Evolutionary conservation across 208 protist species (phyloP).

Genomic region (Leptomonas seymouri): DNA sequence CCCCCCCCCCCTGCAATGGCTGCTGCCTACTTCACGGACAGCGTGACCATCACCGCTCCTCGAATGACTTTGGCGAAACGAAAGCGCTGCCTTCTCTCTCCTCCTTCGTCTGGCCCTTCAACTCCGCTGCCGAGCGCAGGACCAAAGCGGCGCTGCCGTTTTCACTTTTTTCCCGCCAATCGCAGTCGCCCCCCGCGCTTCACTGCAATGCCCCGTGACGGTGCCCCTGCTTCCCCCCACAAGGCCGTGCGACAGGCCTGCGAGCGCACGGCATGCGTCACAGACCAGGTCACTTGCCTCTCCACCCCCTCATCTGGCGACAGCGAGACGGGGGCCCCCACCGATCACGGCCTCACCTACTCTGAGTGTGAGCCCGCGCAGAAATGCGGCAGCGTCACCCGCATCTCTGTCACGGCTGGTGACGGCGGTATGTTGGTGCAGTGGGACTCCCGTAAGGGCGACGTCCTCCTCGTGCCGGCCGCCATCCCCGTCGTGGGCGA

Average conservation of each 20-base stretch:
- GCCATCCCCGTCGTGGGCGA: not conserved
- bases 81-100: no score
- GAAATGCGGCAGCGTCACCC: not conserved
- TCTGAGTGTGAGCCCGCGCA: not conserved
- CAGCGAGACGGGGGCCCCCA: not conserved
- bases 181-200: no score
- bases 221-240: not conserved
- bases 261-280: not conserved
- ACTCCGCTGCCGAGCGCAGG: no score
- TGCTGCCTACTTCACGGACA: no score
- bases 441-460: not conserved
- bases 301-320: not conserved
- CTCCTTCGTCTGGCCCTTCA: no score
- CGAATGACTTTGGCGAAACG: no score
- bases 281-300: not conserved
- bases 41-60: no score
- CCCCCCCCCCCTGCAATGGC: no score
- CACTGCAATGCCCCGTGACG: not conserved
- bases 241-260: not conserved
- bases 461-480: not conserved
- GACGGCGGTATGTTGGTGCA: constrained; percentile 6
- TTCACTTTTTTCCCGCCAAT: no score
- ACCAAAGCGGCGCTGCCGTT: no score
- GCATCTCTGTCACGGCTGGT: not conserved
- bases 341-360: constrained; percentile 2